Base-by-base conservation (phyloP, 305 asterid species). In the Galium porrigens region DNA sequence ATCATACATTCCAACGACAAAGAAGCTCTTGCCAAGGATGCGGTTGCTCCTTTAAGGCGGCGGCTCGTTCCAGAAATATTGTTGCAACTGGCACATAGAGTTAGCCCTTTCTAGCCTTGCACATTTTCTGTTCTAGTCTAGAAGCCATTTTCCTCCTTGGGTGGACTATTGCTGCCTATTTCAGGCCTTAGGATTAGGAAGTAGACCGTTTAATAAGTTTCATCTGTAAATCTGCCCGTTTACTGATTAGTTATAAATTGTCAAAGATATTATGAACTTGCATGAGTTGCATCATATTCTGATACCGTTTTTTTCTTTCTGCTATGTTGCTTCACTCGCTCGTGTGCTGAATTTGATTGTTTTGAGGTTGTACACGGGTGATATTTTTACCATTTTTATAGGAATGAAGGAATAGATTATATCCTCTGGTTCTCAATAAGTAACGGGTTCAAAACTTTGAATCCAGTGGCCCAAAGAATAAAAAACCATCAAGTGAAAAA, bases 21-120 rank as follows among this genome's bases (percentile, higher is more conserved):
- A 66, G 92, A 88, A 74, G 95, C 94, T 72, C 84, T 85, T 63
- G 94, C 75, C 22, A 84, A 72, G 75, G 90, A 86, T 76, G 88
- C 85, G 41, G 58, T 57, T 70, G 95, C 89, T 54, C 88, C 89
- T 82, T 90, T 87, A 9, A 85, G 95, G 72, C 74, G 74, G 61
- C 94, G 96, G 20, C 80, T 78, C 30, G 96, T 84, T 64, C 96
- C 98, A 0, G 96, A 92, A 69, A 63, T 89, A 63, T 75, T 92
- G 75, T 75, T 89, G 71, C 77, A 65, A 48, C 77, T 85, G 75
- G 98, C 98, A 12, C 70, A 86, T 71, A 68, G 64, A 37, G 74
- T 89, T 66, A 89, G 98, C 79, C 98, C 98, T 52, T 92, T 92
- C 72, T 91, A 77, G 81, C 60, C 60, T 12, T 17, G 59, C 37